Percentiles rank a stretch among this genome's conserved stretches.
Evolutionary conservation across 2,329 filamentous ascomycete genomes (phyloP).

Genomic region (Fonsecaea multimorphosa): DNA sequence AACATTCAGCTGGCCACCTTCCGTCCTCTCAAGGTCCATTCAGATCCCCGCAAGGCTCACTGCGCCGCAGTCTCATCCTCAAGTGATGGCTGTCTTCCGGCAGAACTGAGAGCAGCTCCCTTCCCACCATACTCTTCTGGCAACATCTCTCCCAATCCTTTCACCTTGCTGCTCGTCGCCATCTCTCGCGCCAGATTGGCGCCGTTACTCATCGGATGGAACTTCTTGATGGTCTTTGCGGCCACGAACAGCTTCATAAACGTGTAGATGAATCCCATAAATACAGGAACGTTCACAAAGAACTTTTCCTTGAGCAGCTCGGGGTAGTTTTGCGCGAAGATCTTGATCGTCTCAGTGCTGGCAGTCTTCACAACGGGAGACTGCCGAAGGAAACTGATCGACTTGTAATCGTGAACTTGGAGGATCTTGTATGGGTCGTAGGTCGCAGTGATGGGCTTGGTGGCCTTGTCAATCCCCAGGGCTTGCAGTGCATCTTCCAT

Average conservation of each 20-base stretch:
- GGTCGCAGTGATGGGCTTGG: constrained; percentile 72
- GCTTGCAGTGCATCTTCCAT: constrained; percentile 86
- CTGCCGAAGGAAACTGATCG: constrained; percentile 83
- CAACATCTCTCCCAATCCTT: constrained; percentile 60
- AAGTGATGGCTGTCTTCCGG: constrained; percentile 33
- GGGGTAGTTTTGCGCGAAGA: constrained; percentile 83
- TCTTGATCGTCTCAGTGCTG: constrained; percentile 78
- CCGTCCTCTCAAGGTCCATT: background rate
- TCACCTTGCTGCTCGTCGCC: constrained; percentile 52
- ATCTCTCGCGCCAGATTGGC: constrained; percentile 69
- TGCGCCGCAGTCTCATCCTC: constrained; percentile 18
- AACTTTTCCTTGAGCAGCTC: constrained; percentile 90
- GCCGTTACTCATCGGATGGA: constrained; percentile 78
- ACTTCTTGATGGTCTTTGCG: constrained; percentile 76
- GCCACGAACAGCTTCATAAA: constrained; percentile 78
- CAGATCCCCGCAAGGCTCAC: background rate
- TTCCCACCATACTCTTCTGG: constrained; percentile 82
- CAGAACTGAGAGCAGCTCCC: constrained; percentile 57
- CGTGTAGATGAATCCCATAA: constrained; percentile 88
- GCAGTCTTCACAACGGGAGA: constrained; percentile 77
- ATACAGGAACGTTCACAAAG: constrained; percentile 88
- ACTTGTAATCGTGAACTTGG: constrained; percentile 92
- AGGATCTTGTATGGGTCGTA: constrained; percentile 86
- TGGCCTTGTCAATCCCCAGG: constrained; percentile 73
- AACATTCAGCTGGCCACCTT: background rate